Base-by-base conservation (phyloP, 1,284 basidiomycete genomes). In the Phylloporus sp. region DNA sequence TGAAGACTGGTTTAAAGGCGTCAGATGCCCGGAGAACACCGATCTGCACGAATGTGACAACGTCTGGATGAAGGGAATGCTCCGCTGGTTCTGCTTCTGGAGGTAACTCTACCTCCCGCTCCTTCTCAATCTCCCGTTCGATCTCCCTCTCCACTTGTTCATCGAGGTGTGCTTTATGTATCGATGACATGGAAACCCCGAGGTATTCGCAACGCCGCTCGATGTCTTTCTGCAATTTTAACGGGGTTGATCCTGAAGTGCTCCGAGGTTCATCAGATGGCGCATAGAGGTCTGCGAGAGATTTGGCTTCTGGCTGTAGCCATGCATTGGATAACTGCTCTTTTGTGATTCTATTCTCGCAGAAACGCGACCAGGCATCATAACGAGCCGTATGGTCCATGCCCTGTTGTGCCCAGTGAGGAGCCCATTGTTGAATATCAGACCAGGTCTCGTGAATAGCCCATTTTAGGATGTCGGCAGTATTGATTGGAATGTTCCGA, bases 121-220 rank as follows among this genome's bases (percentile, higher is more conserved):
- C 83, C n/a, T 69, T 70, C 68, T 84, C 82, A 1, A 79, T 69
- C 67, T 85, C 84, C 55, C 82, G 80, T 23, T 65, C 71, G 4
- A 85, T 76, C 68, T 86, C 84, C 29, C 83, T 74, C 67, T 85
- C 85, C 66, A 85, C 84, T 61, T 86, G 85, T 69, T 85, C 84
- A 14, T 80, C 80, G 55, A 83, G 68, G 27, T 68, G 59, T 15
- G 66, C 60, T 45, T 77, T 69, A 2, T 59, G 23, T 14, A 76
- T 57, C 6, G 68, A 58, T 2, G n/a, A n/a, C n/a, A n/a, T n/a
- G n/a, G 27, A 60, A 4, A 77, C 53, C 0, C 80, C 79, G 19
- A 84, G 74, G 41, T 60, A 32, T 25, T 68, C 35, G 14, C 79
- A 76, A 58, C 76, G 74, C 20, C 72, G 68, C 11, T 65, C 62